Evolutionary conservation across 768 basidiomycete species (phyloP), one percentile per base, ranked within the genome.

Genomic region (Leccinum longicurvipes): DNA sequence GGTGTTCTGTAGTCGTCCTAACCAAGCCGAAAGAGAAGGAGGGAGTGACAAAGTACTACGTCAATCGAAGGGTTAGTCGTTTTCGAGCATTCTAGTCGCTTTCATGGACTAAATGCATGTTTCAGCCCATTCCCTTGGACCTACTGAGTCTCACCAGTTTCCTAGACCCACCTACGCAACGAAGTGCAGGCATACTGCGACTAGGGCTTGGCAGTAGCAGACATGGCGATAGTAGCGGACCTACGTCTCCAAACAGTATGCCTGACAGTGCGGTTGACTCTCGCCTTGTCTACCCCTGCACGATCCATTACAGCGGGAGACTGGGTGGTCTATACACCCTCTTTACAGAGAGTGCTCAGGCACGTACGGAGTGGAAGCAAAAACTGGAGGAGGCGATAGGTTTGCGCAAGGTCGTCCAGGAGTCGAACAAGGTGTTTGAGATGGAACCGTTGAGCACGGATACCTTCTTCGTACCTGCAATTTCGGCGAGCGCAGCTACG

Each of bases 381-480:
- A 94, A 92, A 70, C 74, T 98, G 4, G 85, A 93, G 56, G 91
- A 96, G 69, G 94, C 95, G 15, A 82, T 93, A 50, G 89, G 86
- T 9, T 67, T 96, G 54, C 83, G 95, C 45, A 86, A 82, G 64
- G 85, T 89, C 31, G 92, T 94, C 27, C 89, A 95, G 67, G 95
- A 98, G 67, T 89, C 89, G 24, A 94, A 93, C 72, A 93, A 93
- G 76, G 92, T 92, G 17, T 97, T 98, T 62, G 94, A 98, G 73
- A 82, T 94, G 55, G 91, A 92, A 66, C 91, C 90, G 2, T 77
- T 97, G 53, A 95, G 93, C 67, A 78, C 83, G 19, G 92, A 95
- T 63, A 94, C 92, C 0, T 97, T 97, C 78, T 72, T 88, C 47
- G 82, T 91, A 21, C 89, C 91, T 0, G 81, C 86, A 1, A 74